Conservation (phyloP, 768 basidiomycete species). For the Amanita jacksonii region DNA sequence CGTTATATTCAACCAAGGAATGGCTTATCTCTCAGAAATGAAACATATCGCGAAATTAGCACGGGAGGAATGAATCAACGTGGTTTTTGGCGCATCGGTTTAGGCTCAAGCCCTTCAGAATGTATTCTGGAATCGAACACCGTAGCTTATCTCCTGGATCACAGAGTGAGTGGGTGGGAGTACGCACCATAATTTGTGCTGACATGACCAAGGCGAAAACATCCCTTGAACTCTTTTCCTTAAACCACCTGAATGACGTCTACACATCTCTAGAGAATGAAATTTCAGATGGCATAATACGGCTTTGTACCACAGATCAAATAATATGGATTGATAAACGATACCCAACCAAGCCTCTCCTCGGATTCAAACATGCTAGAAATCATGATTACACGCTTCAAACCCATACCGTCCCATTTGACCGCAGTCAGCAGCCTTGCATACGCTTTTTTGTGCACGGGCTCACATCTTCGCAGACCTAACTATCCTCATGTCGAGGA, state of each 20-base stretch:
- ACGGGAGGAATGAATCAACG: constrained; percentile 15
- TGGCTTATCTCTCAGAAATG: constrained; percentile 6
- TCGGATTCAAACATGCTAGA: constrained; percentile 54
- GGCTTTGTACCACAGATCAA: constrained; percentile 50
- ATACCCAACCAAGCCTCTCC: constrained; percentile 42
- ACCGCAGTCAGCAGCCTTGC: constrained; percentile 22
- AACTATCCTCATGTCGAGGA: constrained; percentile 51
- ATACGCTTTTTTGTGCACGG: background rate
- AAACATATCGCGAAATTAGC: constrained; percentile 12
- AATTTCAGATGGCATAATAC: constrained; percentile 33
- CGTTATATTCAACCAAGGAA: background rate
- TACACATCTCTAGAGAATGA: constrained; percentile 48
- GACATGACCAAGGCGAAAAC: constrained; percentile 19
- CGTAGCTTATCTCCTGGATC: constrained; percentile 37
- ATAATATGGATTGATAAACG: constrained; percentile 67
- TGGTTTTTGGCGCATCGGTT: constrained; percentile 45
- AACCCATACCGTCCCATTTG: constrained; percentile 27
- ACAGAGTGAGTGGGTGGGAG: constrained; percentile 37
- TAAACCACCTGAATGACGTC: constrained; percentile 23
- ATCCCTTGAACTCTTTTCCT: constrained; percentile 24
- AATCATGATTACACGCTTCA: constrained; percentile 50
- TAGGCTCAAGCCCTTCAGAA: constrained; percentile 22
- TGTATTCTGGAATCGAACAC: constrained; percentile 41
- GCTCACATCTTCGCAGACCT: constrained; percentile 26
- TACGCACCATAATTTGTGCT: background rate